Base-by-base conservation (phyloP, 2,329 filamentous ascomycete genomes). In the Alternaria rosae region DNA sequence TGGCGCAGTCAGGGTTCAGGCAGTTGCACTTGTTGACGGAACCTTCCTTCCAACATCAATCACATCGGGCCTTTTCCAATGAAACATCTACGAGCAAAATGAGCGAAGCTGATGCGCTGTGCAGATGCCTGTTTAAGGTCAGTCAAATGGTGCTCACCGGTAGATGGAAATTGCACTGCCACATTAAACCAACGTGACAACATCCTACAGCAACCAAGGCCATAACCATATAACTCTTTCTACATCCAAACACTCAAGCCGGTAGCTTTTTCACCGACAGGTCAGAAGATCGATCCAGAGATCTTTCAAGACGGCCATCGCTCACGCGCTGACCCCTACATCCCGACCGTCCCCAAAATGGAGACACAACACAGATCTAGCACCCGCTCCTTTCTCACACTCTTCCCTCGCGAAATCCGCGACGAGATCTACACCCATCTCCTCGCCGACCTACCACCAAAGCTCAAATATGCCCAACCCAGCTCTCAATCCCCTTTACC, bases 321-420 rank as follows among this genome's bases (percentile, higher is more conserved):
- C 26, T 28, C 12, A 12, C 10, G 8, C 26, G 3, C 26, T 28
- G 4, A 28, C 12, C 10, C 26, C 26, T 28, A 4, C 26, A 28
- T 5, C 10, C 28, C 28, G 28, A 30, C 28, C 6, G 11, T 11
- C 11, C 12, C 26, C 30, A 9, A 8, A 5, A 38, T 38, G 35
- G 15, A 38, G 0, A 11, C n/a, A 38, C 35, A 17, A 17, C 35
- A 17, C 2, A 0, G 1, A 6, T 38, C 35, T n/a, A 38, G 1
- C 35, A 17, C 15, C n/a, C 35, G 5, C 9, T n/a, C 35, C 35
- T 38, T 38, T n/a, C 35, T 38, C 15, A 38, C n/a, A 15, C 35
- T 38, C n/a, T 38, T 38, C 35, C 35, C 35, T 9, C 35, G 35
- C n/a, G 35, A 38, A 17, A 38, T 38, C 35, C 35, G 35, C n/a